Percentiles rank a stretch among this genome's conserved stretches.
These are phyloP conservation scores for Fraxinus americana DNA, from an alignment of 257 asterid species.

Conservation along the genomic window DNA sequence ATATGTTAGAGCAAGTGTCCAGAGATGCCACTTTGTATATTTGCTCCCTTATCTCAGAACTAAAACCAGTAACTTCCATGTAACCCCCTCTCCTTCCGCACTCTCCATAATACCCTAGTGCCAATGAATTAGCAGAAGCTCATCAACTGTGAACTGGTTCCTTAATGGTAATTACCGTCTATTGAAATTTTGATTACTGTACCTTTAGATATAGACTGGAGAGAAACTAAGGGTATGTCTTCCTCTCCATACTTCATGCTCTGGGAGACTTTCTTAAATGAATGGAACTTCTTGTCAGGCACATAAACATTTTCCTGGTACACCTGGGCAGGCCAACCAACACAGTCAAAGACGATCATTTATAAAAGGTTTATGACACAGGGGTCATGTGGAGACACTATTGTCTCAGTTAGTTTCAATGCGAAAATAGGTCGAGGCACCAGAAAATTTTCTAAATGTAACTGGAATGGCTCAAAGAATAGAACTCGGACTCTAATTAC, in stretches of 20 bases:
- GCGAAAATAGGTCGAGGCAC: not conserved
- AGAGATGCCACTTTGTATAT: constrained; percentile 94
- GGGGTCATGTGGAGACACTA: not conserved
- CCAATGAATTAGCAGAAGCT: constrained; percentile 12
- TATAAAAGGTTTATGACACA: not conserved
- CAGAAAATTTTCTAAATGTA: not conserved
- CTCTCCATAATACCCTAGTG: constrained; percentile 87
- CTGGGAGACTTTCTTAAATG: constrained; percentile 81
- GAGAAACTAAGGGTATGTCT: constrained; percentile 78
- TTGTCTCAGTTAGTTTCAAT: constrained; percentile 5
- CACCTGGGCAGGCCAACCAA: constrained; percentile 51
- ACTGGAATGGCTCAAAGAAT: not conserved
- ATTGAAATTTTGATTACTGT: constrained; percentile 13
- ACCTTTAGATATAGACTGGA: constrained; percentile 98
- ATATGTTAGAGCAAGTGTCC: constrained; percentile 88
- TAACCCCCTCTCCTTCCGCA: constrained; percentile 98
- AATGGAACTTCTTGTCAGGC: constrained; percentile 88
- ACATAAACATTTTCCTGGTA: constrained; percentile 92
- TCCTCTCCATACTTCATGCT: constrained; percentile 81
- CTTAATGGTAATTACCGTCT: constrained; percentile 10
- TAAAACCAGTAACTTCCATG: constrained; percentile 94
- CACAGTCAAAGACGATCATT: constrained; percentile 15
- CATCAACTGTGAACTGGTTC: constrained; percentile 14
- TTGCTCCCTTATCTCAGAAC: constrained; percentile 84
- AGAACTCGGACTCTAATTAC: not conserved